Evolutionary conservation across 2,329 filamentous ascomycete species (phyloP), one percentile per base, ranked within the genome.

Genomic region (Pseudogymnoascus sp.): DNA sequence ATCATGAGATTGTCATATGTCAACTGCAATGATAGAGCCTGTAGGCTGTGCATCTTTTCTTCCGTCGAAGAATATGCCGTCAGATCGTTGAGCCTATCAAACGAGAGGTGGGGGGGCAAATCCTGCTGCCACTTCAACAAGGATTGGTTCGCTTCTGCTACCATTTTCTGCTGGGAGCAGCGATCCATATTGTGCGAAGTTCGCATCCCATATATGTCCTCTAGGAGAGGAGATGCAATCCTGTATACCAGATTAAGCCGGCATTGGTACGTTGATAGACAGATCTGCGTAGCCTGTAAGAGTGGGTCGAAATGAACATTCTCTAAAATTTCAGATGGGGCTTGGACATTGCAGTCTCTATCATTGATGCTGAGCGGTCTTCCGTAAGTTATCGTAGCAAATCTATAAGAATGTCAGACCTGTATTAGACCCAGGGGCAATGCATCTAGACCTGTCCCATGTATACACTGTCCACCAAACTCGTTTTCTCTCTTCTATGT

Each of bases 1-100:
- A 78, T 77, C 4, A 77, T 68, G 4, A 78, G 66, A 62, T 77
- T 78, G 64, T 79, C 77, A 37, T 75, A 78, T 1, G 77, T 77
- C 4, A 79, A 66, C 46, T 78, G 74, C n/a, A 79, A 62, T 7
- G 77, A 73, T n/a, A 78, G 63, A 1, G 77, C 72, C 64, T 78
- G 77, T 1, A 79, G 62, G 4, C 69, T 67, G 56, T 69, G 68
- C 63, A 56, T 69, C 65, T 61, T 68, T 62, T 21, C 53, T 21
- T 46, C 65, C 5, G 63, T 50, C 10, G 64, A 60, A 9, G 66
- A 63, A 17, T 68, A 59, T 1, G 61, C 33, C n/a, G 63, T 62
- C 9, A 65, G 68, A 59, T 73, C 71, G 6, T 64, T 59, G 17
- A 63, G 62, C 3, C 68, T 21, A 17, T 72, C 67, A 4, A 71